Evolutionary conservation across 2,329 filamentous ascomycete genomes (phyloP), one percentile per base, ranked within the genome.

Genomic region (Sclerotiophoma versabilis): DNA sequence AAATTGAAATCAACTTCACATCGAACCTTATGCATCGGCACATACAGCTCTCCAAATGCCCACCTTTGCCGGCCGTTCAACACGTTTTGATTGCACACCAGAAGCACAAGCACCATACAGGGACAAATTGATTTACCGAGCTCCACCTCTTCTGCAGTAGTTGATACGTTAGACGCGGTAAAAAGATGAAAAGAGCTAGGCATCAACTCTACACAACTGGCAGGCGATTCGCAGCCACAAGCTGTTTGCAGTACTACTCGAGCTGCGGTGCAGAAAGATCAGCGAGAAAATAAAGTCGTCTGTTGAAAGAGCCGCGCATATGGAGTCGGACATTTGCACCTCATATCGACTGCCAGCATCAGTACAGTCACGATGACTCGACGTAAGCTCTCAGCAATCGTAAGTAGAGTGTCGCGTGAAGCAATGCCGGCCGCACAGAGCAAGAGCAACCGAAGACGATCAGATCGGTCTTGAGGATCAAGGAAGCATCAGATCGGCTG

Each of bases 371-470:
- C 10, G 12, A 34, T 12, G 12, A 22, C 15, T 23, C 11, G 4
- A 9, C 5, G 20, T 26, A 14, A 14, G 25, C n/a, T 12, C 8
- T 26, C 7, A n/a, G 6, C 22, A 5, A 43, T 11, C 7, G 39
- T 15, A 14, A 10, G 51, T 19, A 39, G 39, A 54, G 45, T 45
- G 51, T 34, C 39, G 45, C 33, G 17, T n/a, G 3, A 10, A 29
- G 29, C 25, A 15, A 27, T 23, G 26, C 27, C 39, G 14, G 26
- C n/a, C 22, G 14, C n/a, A 19, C 23, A 36, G 12, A 34, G 17
- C 27, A 39, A 7, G 15, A 22, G n/a, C 11, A 17, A n/a, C 12
- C 11, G 30, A n/a, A 12, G 19, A 4, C 12, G 12, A 26, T 23
- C n/a, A 6, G 33, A 14, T n/a, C 23, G 8, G 10, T 27, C n/a